Conservation (phyloP, 805 yeast genomes). For the Ogataea polymorpha region DNA sequence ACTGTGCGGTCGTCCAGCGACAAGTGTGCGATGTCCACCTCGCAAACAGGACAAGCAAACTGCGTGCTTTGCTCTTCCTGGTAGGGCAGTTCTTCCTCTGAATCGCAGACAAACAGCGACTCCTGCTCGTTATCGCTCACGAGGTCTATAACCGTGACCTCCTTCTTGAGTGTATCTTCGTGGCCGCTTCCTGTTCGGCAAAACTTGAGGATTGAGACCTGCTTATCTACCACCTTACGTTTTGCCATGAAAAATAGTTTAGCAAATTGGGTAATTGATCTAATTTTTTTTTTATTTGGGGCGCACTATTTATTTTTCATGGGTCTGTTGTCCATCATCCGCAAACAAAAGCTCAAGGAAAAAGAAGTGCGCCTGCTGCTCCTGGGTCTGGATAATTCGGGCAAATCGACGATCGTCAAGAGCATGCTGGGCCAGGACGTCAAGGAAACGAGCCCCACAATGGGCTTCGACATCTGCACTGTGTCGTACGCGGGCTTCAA, state of each 20-base stretch:
- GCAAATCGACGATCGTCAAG: conserved; percentile 82
- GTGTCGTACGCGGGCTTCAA: conserved; percentile 41
- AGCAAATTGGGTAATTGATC: neutral
- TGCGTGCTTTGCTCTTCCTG: conserved; percentile 5
- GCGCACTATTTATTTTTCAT: conserved; percentile 40
- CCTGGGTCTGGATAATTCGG: conserved; percentile 87
- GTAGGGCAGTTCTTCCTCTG: conserved; percentile 6
- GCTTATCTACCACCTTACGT: conserved; percentile 8
- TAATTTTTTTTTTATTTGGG: conserved; percentile 48
- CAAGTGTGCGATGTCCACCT: conserved; percentile 35
- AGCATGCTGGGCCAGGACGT: conserved; percentile 49
- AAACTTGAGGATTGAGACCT: conserved; percentile 22
- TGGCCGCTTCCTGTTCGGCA: conserved; percentile 5
- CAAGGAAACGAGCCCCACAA: conserved; percentile 71
- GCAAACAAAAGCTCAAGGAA: conserved; percentile 80
- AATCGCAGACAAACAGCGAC: conserved; percentile 4
- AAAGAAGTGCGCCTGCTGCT: conserved; percentile 70
- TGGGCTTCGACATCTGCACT: conserved; percentile 83
- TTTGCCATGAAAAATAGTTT: conserved; percentile 6
- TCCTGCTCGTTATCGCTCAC: conserved; percentile 7
- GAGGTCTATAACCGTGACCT: conserved; percentile 15
- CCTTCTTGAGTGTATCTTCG: conserved; percentile 4
- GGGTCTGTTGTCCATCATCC: conserved; percentile 80
- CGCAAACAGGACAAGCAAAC: conserved; percentile 53
- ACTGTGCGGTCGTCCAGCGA: conserved; percentile 41